phyloP scores from a whole-genome alignment of 2,329 filamentous ascomycete genomes.

The Triangularia verruculosa region DNA sequence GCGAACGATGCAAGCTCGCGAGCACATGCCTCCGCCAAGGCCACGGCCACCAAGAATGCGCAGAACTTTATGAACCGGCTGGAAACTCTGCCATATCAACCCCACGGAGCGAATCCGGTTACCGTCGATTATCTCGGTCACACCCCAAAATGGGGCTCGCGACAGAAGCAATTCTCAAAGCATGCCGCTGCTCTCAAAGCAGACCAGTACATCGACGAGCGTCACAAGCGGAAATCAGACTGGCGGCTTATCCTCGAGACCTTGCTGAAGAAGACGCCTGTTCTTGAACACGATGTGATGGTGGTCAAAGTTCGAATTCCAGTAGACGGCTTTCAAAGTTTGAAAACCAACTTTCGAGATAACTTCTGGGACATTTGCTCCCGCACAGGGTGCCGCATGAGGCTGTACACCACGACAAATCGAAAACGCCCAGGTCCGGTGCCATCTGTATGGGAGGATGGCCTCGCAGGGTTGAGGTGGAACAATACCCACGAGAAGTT shows the following conservation, averaged over 20 bases:
- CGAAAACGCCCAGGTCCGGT: background rate
- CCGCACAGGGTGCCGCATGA: conserved; percentile 29
- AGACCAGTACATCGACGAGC: background rate
- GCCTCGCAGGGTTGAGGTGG: background rate
- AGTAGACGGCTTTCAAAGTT: background rate
- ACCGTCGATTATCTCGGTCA: background rate
- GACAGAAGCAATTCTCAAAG: conserved; percentile 31
- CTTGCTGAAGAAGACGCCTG: conserved; percentile 38
- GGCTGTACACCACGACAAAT: conserved; percentile 19
- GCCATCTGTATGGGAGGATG: background rate
- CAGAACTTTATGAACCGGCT: conserved; percentile 26
- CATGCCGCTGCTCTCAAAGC: conserved; percentile 30
- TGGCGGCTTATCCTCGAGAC: conserved; percentile 41
- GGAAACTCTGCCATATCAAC: conserved; percentile 23
- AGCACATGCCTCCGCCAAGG: background rate
- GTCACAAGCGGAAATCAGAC: conserved; percentile 26
- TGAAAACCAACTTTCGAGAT: conserved; percentile 9
- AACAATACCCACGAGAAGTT: background rate
- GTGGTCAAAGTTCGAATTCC: conserved; percentile 27
- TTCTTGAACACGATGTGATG: conserved; percentile 7
- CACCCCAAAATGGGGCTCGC: background rate
- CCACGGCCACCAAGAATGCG: conserved; percentile 1
- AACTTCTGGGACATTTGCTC: conserved; percentile 31
- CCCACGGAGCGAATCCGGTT: conserved; percentile 26
- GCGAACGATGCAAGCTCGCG: background rate